Evolutionary conservation across 2,329 filamentous ascomycete species (phyloP).

Genomic region (Hymenotorrendiella dingleyae): DNA sequence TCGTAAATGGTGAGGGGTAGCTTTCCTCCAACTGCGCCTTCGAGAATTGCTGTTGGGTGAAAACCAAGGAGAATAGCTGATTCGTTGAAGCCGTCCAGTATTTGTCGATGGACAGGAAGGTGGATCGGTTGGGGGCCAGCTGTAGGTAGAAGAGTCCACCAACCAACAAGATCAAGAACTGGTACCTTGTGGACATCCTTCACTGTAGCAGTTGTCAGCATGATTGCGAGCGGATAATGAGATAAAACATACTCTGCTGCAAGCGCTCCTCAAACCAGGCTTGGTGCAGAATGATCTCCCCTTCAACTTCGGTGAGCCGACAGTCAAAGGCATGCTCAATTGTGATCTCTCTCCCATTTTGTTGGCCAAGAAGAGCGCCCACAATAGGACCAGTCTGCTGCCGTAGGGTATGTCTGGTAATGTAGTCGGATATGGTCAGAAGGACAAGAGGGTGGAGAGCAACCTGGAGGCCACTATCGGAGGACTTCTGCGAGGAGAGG

Average conservation of each 20-base stretch:
- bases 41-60: constrained; percentile 58
- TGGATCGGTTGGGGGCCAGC: constrained; percentile 63
- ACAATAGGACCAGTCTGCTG: constrained; percentile 69
- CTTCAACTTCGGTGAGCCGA: constrained; percentile 44
- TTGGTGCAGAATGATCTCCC: constrained; percentile 56
- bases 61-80: constrained; percentile 81
- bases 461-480: constrained; percentile 63
- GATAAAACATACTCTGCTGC: constrained; percentile 66
- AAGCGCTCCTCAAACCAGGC: constrained; percentile 72
- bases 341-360: constrained; percentile 84
- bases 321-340: constrained; percentile 92
- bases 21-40: constrained; percentile 62
- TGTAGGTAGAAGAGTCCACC: constrained; percentile 75
- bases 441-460: constrained; percentile 90
- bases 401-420: constrained; percentile 82
- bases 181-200: constrained; percentile 82
- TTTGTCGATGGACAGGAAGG: constrained; percentile 71
- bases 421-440: constrained; percentile 93
- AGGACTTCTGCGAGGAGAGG: constrained; percentile 59
- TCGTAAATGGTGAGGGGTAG: constrained; percentile 91
- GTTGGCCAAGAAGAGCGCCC: constrained; percentile 84
- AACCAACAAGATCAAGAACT: constrained; percentile 80
- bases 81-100: constrained; percentile 72
- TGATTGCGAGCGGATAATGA: too few species aligned
- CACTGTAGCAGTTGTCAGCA: constrained; percentile 49